Percentiles rank a stretch among this genome's conserved stretches.
Conservation (phyloP, 2,329 filamentous ascomycete species). For the Cercospora brassicicola region DNA sequence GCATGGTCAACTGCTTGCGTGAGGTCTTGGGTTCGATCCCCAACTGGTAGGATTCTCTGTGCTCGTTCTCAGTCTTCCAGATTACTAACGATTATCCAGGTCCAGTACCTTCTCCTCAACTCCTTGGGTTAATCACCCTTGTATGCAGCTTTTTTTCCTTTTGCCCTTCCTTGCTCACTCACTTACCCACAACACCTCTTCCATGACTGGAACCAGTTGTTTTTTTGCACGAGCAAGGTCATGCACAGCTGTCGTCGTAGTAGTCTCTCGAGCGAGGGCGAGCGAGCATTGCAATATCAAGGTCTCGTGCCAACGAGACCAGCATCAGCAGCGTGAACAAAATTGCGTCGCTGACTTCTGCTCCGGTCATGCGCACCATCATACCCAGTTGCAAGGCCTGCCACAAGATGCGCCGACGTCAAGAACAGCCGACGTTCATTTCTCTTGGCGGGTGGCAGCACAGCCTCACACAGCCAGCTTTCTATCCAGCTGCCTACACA, state of each 20-base stretch:
- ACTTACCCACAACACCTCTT: neutral
- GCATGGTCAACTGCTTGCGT: neutral
- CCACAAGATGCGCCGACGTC: neutral
- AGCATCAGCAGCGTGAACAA: neutral
- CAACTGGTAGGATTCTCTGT: neutral
- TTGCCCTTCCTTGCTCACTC: neutral
- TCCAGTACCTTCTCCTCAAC: slow-evolving; percentile 3
- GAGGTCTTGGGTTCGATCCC: slow-evolving; percentile 16
- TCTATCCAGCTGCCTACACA: slow-evolving; percentile 12
- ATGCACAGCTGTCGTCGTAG: neutral
- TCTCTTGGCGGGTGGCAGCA: slow-evolving; percentile 9
- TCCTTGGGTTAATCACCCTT: slow-evolving; percentile 1
- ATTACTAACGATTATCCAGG: neutral
- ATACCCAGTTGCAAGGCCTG: neutral
- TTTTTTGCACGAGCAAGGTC: neutral
- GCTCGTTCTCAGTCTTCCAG: neutral
- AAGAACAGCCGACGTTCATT: neutral
- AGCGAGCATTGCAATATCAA: neutral
- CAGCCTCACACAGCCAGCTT: slow-evolving; percentile 13
- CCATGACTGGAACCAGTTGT: neutral
- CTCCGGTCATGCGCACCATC: neutral
- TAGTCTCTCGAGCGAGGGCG: neutral
- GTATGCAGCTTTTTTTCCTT: neutral
- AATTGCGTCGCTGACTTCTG: neutral
- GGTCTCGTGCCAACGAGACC: neutral